Percentiles rank a stretch among this genome's conserved stretches.
Conservation (phyloP, 2,329 filamentous ascomycete genomes). For the Thelonectria discophora region DNA sequence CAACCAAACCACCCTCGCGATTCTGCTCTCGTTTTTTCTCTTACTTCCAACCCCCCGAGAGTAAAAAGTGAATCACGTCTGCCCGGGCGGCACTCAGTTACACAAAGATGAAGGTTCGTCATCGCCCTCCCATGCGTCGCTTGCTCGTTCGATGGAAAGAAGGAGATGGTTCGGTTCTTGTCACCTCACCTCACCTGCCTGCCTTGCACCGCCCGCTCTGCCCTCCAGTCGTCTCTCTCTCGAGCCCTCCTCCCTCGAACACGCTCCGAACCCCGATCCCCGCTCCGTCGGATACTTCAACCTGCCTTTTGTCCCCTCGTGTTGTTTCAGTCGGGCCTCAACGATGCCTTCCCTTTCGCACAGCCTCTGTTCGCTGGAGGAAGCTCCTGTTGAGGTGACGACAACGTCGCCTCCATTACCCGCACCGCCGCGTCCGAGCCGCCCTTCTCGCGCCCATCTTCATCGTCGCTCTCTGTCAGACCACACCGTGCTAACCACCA, state of each 20-base stretch:
- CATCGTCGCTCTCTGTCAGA: conserved; percentile 28
- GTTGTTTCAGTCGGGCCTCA: conserved; percentile 6
- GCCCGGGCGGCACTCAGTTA: conserved; percentile 43
- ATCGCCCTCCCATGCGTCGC: conserved; percentile 30
- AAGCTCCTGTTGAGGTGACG: conserved; percentile 1
- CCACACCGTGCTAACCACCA: conserved; percentile 51
- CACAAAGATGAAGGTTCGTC: conserved; percentile 52
- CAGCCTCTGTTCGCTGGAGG: conserved; percentile 2
- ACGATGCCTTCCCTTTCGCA: conserved; percentile 10
- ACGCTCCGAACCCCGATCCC: conserved; percentile 10
- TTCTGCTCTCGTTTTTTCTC: conserved; percentile 36
- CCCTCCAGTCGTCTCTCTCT: conserved; percentile 6
- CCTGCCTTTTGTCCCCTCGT: background rate
- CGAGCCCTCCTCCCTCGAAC: background rate
- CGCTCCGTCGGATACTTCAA: conserved; percentile 8
- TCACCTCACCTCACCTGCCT: background rate
- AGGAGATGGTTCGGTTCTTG: conserved; percentile 7
- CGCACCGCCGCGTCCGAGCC: conserved; percentile 17
- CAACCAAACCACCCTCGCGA: conserved; percentile 35
- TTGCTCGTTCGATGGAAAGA: conserved; percentile 22
- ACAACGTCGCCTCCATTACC: background rate
- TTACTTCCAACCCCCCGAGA: conserved; percentile 32
- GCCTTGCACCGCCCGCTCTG: conserved; percentile 15
- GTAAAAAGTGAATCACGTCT: conserved; percentile 40
- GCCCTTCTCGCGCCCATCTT: conserved; percentile 23